Evolutionary conservation across 2,329 filamentous ascomycete species (phyloP), one percentile per base, ranked within the genome.

Genomic region (Colletotrichum tamarilloi): DNA sequence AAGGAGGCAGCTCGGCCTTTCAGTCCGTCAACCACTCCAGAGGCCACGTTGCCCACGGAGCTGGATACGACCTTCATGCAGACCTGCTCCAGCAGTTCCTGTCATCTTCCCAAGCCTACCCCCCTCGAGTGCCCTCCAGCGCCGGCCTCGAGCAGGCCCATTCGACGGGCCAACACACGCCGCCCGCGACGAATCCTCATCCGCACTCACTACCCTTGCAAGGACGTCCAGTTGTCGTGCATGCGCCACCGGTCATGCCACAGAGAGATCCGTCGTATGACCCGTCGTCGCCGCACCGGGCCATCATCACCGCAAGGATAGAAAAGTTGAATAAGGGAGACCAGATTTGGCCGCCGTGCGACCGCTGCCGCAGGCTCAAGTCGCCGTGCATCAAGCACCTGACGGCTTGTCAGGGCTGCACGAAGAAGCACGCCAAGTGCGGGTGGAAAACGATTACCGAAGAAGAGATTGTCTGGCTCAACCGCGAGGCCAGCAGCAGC

Each of bases 361-460:
- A 97, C 80, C 88, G 94, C 49, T 97, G 95, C 80, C 89, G 95
- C 57, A 88, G 95, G 35, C 85, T 97, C 19, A 92, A 93, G 76
- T 94, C 95, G 84, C 91, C 94, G 71, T 97, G 95, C 75, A 85
- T 95, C 60, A 97, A 97, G 82, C 94, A 97, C 75, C 86, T 97
- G 52, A 97, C 94, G 0, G 94, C 94, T 9, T 97, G 95, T 79
- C 91, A 93, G 81, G 94, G 94, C 26, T 97, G 95, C 81, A 97
- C 95, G 0, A 95, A 94, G 81, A 97, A 97, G 80, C 95, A 97
- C 80, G 94, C 94, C 24, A 95, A 95, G 78, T 97, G 95, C 81
- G 92, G 91, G 16, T 97, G 95, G 95, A 93, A 92, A 76, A 91
- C 93, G 57, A 90, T 97, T n/a, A 91, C 90, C 19, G 91, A 94